These are phyloP conservation scores for Guadua angustifolia DNA, from an alignment of 176 grass and related monocot genomes.

Conservation along the genomic window DNA sequence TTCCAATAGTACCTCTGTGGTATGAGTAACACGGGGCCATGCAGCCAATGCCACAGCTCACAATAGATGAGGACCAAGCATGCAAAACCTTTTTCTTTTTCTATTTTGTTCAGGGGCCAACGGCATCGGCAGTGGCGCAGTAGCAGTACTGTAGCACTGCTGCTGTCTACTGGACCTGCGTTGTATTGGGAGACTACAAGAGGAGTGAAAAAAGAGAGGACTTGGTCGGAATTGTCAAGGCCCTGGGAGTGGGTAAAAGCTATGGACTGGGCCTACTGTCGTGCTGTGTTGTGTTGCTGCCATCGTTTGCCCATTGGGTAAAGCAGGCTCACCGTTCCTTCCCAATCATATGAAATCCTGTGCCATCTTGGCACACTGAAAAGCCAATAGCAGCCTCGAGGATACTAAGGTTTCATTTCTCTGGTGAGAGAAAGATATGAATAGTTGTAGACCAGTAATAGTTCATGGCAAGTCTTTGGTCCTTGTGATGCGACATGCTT, in stretches of 20 bases:
- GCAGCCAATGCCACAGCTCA: not conserved
- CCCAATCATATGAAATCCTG: slow-evolving; percentile 70
- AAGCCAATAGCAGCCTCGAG: slow-evolving; percentile 48
- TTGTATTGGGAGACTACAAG: slow-evolving; percentile 46
- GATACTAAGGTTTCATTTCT: slow-evolving; percentile 69
- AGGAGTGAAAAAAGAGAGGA: slow-evolving; percentile 43
- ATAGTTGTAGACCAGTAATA: not conserved
- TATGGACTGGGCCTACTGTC: not conserved
- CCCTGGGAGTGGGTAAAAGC: slow-evolving; percentile 39
- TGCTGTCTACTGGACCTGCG: slow-evolving; percentile 4
- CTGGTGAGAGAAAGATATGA: slow-evolving; percentile 15
- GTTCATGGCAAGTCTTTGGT: not conserved
- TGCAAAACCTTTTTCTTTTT: not conserved
- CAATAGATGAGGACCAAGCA: not conserved
- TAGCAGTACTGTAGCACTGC: not conserved
- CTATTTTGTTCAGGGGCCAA: slow-evolving; percentile 4
- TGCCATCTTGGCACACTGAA: slow-evolving; percentile 21
- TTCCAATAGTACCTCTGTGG: not conserved
- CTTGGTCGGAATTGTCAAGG: slow-evolving; percentile 43
- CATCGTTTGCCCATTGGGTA: slow-evolving; percentile 45
- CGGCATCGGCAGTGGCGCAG: slow-evolving; percentile 7
- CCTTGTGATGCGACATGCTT: slow-evolving; percentile 9
- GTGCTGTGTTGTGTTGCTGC: slow-evolving; percentile 11
- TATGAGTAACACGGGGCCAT: slow-evolving; percentile 36
- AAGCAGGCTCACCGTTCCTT: slow-evolving; percentile 17